Evolutionary conservation across 345 rosid species (phyloP).

Genomic region (Eucalyptus pauciflora): DNA sequence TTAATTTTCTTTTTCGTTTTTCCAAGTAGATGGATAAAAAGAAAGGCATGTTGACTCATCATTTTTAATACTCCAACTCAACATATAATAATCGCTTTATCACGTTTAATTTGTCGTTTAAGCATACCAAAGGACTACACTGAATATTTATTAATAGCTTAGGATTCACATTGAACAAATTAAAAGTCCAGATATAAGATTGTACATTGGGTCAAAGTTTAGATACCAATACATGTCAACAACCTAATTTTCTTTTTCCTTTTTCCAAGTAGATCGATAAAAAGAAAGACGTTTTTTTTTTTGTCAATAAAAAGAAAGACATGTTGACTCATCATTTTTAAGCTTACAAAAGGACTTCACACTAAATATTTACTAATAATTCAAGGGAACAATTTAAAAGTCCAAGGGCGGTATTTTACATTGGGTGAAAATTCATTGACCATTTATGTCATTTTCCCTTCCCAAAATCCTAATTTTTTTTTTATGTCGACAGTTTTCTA

Average conservation of each 20-base stretch:
- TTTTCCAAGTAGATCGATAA: neutral
- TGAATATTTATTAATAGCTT: too few relatives aligned
- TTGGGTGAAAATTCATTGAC: too few relatives aligned
- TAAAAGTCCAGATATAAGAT: rapidly evolving
- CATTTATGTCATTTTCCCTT: too few relatives aligned
- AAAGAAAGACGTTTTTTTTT: neutral
- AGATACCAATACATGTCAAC: neutral
- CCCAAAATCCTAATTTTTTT: too few relatives aligned
- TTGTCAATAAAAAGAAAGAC: neutral
- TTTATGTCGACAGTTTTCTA: too few relatives aligned
- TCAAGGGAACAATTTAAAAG: neutral
- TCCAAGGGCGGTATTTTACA: too few relatives aligned
- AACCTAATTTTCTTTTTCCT: neutral
- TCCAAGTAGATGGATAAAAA: neutral
- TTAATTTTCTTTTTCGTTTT: neutral
- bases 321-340: neutral
- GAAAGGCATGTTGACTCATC: neutral
- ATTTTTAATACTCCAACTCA: neutral
- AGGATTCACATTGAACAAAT: too few relatives aligned
- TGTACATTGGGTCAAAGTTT: neutral
- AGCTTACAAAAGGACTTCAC: neutral
- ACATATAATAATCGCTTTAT: neutral
- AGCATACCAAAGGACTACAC: neutral
- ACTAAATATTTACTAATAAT: neutral
- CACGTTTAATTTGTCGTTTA: neutral